Evolutionary conservation across 495 filamentous ascomycete genomes (phyloP), one percentile per base, ranked within the genome.

Genomic region (Oleoguttula mirabilis): DNA sequence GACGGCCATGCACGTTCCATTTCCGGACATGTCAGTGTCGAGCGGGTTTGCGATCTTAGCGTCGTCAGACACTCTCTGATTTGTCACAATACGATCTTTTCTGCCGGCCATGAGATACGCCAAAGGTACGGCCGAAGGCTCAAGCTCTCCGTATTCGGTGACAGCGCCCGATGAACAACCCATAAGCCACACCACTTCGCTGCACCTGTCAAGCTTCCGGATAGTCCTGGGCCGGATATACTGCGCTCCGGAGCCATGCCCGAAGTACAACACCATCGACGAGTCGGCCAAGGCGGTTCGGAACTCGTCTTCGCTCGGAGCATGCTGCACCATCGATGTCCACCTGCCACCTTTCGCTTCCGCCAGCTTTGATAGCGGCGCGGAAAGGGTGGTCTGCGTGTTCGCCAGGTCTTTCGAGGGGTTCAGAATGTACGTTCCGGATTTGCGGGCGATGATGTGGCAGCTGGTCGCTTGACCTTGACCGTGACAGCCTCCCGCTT

Each of bases 241-340:
- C 58, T 94, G 88, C 19, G 84, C 80, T n/a, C 88, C 90, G 50
- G 80, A 86, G 35, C 90, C 90, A 60, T 98, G 90, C 12, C 90
- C 90, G 52, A 95, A 96, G 63, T 98, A 98, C 19, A 98, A 65
- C 37, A 93, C 72, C 0, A 95, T 56, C 42, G 80, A 74, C 12
- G 71, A 72, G 0, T 66, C 53, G 17, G 73, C 61, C 0, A 94
- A 68, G 0, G 65, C 69, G 0, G 59, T 36, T 39, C 77, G 72
- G 61, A 95, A 83, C 43, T 93, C 82, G 1, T 70, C 62, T 59
- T 96, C 88, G 0, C 69, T 74, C 3, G 88, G 92, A 12, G 71
- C 71, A 4, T 75, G 75, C 23, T 76, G 64, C 45, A 94, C 32
- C 7, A 41, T 70, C 11, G 69, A 66, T 2, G 66, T 70, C 85